A percentile compares a stretch with the other conserved stretches of the same genome.
Conservation (phyloP, 768 basidiomycete species). For the Pleurotus eryngii region DNA sequence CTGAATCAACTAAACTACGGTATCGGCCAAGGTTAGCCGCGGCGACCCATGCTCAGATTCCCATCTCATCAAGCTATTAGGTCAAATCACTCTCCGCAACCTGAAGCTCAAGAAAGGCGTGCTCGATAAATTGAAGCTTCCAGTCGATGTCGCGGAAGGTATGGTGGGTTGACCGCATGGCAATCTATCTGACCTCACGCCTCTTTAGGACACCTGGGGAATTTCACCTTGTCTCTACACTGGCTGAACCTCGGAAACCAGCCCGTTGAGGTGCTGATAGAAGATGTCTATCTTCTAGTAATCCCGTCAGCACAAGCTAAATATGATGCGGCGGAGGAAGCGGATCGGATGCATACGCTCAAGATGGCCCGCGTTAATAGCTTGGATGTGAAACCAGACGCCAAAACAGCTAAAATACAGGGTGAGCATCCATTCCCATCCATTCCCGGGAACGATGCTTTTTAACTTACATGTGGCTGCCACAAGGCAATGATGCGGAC, state of each 20-base stretch:
- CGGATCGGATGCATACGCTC: constrained; percentile 43
- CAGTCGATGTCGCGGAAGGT: constrained; percentile 95
- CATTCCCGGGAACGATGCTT: not conserved
- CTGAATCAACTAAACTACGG: constrained; percentile 94
- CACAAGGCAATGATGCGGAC: constrained; percentile 30
- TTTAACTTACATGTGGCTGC: too few species aligned
- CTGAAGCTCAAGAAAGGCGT: constrained; percentile 90
- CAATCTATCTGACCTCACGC: not conserved
- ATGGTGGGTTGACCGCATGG: constrained; percentile 1
- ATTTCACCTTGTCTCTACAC: constrained; percentile 79
- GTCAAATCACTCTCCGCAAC: constrained; percentile 74
- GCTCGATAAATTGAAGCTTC: constrained; percentile 91
- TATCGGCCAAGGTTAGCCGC: constrained; percentile 69
- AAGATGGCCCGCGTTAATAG: constrained; percentile 8
- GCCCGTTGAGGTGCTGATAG: constrained; percentile 87
- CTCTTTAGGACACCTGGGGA: constrained; percentile 73
- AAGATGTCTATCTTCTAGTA: constrained; percentile 94
- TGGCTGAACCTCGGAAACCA: constrained; percentile 89
- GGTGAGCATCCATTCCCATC: constrained; percentile 1
- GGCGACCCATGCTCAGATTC: not conserved
- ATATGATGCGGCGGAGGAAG: constrained; percentile 71
- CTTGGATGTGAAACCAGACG: constrained; percentile 2
- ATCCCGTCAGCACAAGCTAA: constrained; percentile 71
- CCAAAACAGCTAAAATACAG: not conserved
- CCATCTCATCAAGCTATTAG: constrained; percentile 28